Conservation (phyloP, 352 stramenopile genomes). For the Pythium guiyangense region DNA sequence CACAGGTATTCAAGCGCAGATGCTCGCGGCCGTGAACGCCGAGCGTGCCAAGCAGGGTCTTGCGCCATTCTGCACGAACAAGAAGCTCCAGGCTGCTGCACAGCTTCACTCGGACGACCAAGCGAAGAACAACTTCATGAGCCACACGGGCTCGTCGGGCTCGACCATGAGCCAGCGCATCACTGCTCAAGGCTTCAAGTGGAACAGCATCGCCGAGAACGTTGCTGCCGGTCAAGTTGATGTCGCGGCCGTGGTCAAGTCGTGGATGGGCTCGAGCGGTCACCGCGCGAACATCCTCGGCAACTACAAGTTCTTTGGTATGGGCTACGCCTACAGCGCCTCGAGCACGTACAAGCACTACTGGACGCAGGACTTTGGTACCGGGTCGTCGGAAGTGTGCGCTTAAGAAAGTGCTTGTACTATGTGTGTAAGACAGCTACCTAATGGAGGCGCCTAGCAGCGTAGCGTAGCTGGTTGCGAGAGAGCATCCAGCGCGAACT, state of each 20-base stretch:
- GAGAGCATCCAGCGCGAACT: too few relatives aligned
- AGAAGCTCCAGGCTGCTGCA: constrained; percentile 25
- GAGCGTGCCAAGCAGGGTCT: constrained; percentile 14
- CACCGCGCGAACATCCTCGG: constrained; percentile 21
- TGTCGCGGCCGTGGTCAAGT: constrained; percentile 14
- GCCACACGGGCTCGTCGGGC: constrained; percentile 23
- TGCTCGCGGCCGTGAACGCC: constrained; percentile 19
- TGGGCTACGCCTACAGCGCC: constrained; percentile 43
- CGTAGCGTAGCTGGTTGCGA: too few relatives aligned
- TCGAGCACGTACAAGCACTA: constrained; percentile 31
- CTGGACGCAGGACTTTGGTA: constrained; percentile 61
- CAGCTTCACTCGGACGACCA: constrained; percentile 29
- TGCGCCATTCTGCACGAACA: constrained; percentile 19
- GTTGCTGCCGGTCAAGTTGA: constrained; percentile 15
- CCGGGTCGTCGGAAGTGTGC: constrained; percentile 19
- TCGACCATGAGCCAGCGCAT: constrained; percentile 17
- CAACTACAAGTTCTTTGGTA: constrained; percentile 27
- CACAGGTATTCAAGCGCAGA: too few relatives aligned
- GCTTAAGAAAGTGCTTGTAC: too few relatives aligned
- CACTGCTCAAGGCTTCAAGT: constrained; percentile 18
- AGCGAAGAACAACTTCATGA: constrained; percentile 26
- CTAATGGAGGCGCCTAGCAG: too few relatives aligned
- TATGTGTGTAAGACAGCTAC: too few relatives aligned
- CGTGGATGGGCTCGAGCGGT: constrained; percentile 16
- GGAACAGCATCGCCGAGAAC: constrained; percentile 19